Conservation (phyloP, 78 protist species). For the Dictyostelium intermedium region DNA sequence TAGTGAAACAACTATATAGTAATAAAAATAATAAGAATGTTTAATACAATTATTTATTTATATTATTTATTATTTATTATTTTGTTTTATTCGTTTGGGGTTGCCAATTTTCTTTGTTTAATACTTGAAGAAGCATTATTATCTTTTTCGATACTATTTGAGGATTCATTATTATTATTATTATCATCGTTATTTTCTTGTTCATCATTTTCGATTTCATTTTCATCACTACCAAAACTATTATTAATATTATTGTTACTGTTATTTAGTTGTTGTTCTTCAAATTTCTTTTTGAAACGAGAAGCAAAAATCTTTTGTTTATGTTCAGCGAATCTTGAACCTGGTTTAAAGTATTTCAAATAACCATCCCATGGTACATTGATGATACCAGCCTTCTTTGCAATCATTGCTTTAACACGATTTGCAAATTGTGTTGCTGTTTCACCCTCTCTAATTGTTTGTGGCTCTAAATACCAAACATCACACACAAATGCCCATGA, state of each 20-base stretch:
- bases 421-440: slow-evolving; percentile 86
- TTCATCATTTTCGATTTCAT: slow-evolving; percentile 1
- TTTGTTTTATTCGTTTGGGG: neutral
- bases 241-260: neutral
- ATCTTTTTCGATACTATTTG: neutral
- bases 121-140: neutral
- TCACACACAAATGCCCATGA: slow-evolving; percentile 90
- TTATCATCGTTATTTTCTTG: neutral
- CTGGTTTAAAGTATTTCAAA: slow-evolving; percentile 85
- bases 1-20: too few relatives aligned
- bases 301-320: slow-evolving; percentile 85
- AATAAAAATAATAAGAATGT: neutral
- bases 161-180: neutral
- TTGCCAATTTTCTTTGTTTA: slow-evolving; percentile 28
- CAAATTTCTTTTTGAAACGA: slow-evolving; percentile 28
- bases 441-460: slow-evolving; percentile 81
- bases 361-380: slow-evolving; percentile 93
- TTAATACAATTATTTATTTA: neutral
- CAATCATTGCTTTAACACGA: slow-evolving; percentile 89
- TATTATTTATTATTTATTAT: neutral
- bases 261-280: neutral
- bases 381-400: slow-evolving; percentile 84
- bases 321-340: slow-evolving; percentile 72
- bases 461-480: slow-evolving; percentile 90
- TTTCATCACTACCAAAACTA: neutral